Evolutionary conservation across 768 basidiomycete species (phyloP).

Genomic region (Boletus coccyginus): DNA sequence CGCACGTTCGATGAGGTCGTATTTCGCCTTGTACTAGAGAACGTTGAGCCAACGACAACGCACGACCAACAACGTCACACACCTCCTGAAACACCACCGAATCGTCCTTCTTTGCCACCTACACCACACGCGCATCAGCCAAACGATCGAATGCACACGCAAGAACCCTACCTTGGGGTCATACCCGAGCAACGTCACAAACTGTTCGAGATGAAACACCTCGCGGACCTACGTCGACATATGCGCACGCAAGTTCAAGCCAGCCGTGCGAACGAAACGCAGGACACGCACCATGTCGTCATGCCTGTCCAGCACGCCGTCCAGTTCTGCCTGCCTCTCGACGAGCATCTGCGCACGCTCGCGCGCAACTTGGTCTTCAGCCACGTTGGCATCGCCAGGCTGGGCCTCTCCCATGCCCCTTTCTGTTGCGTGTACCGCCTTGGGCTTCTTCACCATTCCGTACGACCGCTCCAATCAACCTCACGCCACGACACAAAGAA

Average conservation of each 20-base stretch:
- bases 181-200: constrained; percentile 70
- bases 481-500: constrained; percentile 5
- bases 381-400: constrained; percentile 3
- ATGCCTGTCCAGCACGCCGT: constrained; percentile 59
- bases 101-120: constrained; percentile 74
- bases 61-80: constrained; percentile 21
- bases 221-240: constrained; percentile 63
- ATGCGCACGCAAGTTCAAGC: neutral
- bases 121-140: neutral
- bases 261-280: neutral
- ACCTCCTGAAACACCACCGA: constrained; percentile 75
- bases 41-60: constrained; percentile 1
- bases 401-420: neutral
- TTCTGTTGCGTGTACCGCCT: neutral
- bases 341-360: constrained; percentile 49
- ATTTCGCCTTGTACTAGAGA: constrained; percentile 55
- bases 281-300: constrained; percentile 64
- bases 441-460: constrained; percentile 26
- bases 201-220: constrained; percentile 84
- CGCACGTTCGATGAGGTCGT: constrained; percentile 56
- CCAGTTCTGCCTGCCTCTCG: constrained; percentile 58
- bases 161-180: constrained; percentile 62
- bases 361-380: constrained; percentile 25
- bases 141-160: neutral
- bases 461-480: neutral